Conservation (phyloP, 805 yeast genomes). For the Saturnispora quitensis region DNA sequence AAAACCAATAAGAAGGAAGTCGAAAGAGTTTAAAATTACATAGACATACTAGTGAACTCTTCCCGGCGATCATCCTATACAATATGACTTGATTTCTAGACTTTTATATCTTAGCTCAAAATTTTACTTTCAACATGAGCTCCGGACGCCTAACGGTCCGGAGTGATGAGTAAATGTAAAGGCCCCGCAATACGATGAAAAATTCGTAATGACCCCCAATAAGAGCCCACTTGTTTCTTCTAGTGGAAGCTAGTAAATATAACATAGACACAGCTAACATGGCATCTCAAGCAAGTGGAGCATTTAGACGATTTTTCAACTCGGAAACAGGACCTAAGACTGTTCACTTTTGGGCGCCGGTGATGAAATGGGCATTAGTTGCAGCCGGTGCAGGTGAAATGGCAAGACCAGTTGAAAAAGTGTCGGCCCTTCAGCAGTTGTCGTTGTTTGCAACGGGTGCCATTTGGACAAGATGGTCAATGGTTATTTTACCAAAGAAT, state of each 20-base stretch:
- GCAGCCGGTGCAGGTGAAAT: constrained; percentile 85
- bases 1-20: constrained; percentile 29
- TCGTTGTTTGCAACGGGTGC: constrained; percentile 87
- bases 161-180: background rate
- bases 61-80: background rate
- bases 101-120: background rate
- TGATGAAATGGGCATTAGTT: constrained; percentile 77
- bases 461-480: constrained; percentile 98
- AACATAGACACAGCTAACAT: background rate
- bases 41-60: background rate
- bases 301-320: constrained; percentile 61
- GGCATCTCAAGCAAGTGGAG: constrained; percentile 16
- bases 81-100: background rate
- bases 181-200: background rate
- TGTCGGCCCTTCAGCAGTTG: constrained; percentile 81
- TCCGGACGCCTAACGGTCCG: background rate
- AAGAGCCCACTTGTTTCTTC: background rate
- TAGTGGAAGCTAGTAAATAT: background rate
- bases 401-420: constrained; percentile 82
- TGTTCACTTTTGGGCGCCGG: constrained; percentile 93
- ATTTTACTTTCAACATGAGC: background rate
- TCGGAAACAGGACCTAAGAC: constrained; percentile 95
- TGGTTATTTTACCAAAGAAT: constrained; percentile 86
- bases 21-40: background rate
- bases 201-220: background rate